Conservation (phyloP, 2,329 filamentous ascomycete genomes). For the Botrytis byssoidea region DNA sequence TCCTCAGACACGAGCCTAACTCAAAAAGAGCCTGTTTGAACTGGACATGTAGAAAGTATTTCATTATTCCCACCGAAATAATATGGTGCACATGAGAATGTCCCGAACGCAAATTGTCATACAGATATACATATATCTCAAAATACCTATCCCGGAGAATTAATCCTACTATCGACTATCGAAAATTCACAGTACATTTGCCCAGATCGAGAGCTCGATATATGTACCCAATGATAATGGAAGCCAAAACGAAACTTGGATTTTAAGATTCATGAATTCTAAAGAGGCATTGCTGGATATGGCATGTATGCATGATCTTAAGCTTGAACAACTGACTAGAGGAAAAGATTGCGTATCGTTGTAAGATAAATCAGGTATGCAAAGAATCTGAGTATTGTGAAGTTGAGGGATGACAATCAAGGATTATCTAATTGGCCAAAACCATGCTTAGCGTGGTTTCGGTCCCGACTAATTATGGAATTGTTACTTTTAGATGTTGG, state of each 20-base stretch:
- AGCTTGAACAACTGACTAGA: neutral
- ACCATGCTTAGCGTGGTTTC: constrained; percentile 4
- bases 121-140: neutral
- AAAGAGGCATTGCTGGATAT: neutral
- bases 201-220: neutral
- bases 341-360: neutral
- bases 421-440: constrained; percentile 11
- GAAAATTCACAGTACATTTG: neutral
- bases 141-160: neutral
- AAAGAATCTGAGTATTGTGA: neutral
- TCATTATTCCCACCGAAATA: neutral
- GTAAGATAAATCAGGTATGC: neutral
- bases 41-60: no score
- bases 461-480: neutral
- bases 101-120: neutral
- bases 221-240: no score
- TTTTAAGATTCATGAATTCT: neutral
- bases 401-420: constrained; percentile 19
- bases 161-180: no score
- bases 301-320: neutral
- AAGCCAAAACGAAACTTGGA: neutral
- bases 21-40: neutral
- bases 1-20: neutral
- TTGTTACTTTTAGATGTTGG: neutral
- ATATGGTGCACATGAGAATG: neutral